Percentiles rank a stretch among this genome's conserved stretches.
These are phyloP conservation scores for Quercus wislizeni DNA, from an alignment of 306 rosid species.

Conservation along the genomic window DNA sequence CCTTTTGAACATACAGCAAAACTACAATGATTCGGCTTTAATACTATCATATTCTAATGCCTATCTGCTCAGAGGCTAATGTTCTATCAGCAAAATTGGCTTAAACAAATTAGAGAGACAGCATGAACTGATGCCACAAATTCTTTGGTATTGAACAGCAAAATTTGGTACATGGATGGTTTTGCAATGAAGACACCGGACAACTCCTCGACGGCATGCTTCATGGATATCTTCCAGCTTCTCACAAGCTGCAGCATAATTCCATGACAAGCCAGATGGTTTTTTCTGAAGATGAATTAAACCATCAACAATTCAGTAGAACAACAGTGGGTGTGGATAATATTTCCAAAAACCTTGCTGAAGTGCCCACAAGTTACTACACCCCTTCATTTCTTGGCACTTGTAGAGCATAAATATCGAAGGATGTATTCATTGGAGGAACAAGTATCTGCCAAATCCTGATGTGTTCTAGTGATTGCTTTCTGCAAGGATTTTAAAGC, in stretches of 20 bases:
- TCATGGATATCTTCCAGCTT: background rate
- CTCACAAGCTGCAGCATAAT: background rate
- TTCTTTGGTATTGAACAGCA: background rate
- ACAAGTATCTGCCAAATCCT: slow-evolving; percentile 84
- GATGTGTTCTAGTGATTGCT: slow-evolving; percentile 72
- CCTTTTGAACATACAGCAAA: background rate
- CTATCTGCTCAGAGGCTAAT: background rate
- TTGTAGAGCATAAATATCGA: slow-evolving; percentile 63
- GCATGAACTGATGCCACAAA: background rate
- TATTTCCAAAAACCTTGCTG: background rate
- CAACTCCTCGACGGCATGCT: background rate
- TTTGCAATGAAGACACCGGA: background rate
- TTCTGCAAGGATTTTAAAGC: slow-evolving; percentile 77
- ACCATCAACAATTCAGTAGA: background rate
- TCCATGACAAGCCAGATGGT: background rate
- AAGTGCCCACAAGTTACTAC: background rate
- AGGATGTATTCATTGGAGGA: slow-evolving; percentile 84
- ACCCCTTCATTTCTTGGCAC: slow-evolving; percentile 37
- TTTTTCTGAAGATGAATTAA: background rate
- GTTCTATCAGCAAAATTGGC: background rate
- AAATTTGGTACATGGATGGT: background rate
- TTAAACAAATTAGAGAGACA: background rate
- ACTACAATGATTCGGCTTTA: background rate
- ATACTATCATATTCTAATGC: background rate
- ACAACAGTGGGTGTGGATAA: background rate